Percentiles rank a stretch among this genome's conserved stretches.
Evolutionary conservation across 2,329 filamentous ascomycete species (phyloP).

Genomic region (Microdochium trichocladiopsis): DNA sequence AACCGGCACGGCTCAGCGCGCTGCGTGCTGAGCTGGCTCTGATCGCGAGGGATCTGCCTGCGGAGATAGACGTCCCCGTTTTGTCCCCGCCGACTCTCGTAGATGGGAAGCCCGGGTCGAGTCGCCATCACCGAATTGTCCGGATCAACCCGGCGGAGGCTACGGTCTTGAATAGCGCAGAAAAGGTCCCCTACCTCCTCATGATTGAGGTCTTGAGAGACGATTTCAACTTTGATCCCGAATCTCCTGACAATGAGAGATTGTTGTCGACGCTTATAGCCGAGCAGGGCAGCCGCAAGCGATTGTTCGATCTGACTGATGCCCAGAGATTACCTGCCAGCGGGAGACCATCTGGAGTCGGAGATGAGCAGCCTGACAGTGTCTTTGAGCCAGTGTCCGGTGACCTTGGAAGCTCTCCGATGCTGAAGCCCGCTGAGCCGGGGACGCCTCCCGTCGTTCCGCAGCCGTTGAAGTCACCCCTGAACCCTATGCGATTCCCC

Average conservation of each 20-base stretch:
- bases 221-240: slow-evolving; percentile 77
- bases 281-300: slow-evolving; percentile 48
- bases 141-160: slow-evolving; percentile 77
- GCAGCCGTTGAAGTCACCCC: slow-evolving; percentile 17
- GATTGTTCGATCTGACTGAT: slow-evolving; percentile 65
- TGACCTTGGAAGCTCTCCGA: slow-evolving; percentile 67
- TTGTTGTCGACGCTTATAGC: slow-evolving; percentile 51
- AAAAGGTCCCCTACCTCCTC: slow-evolving; percentile 77
- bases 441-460: slow-evolving; percentile 29
- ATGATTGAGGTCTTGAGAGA: slow-evolving; percentile 80
- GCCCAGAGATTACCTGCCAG: slow-evolving; percentile 28
- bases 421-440: slow-evolving; percentile 52
- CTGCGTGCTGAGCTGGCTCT: slow-evolving; percentile 74
- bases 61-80: slow-evolving; percentile 76
- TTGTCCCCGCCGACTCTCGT: slow-evolving; percentile 71
- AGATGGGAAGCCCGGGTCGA: slow-evolving; percentile 66
- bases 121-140: slow-evolving; percentile 75
- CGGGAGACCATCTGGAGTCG: not conserved
- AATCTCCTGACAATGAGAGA: slow-evolving; percentile 63
- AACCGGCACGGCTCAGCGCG: slow-evolving; percentile 73
- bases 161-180: slow-evolving; percentile 78
- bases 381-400: slow-evolving; percentile 79
- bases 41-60: slow-evolving; percentile 73
- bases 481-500: slow-evolving; percentile 12
- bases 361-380: slow-evolving; percentile 50